Conservation (phyloP, 192 early-diverging fungal genomes). For the Allomyces arbusculus region DNA sequence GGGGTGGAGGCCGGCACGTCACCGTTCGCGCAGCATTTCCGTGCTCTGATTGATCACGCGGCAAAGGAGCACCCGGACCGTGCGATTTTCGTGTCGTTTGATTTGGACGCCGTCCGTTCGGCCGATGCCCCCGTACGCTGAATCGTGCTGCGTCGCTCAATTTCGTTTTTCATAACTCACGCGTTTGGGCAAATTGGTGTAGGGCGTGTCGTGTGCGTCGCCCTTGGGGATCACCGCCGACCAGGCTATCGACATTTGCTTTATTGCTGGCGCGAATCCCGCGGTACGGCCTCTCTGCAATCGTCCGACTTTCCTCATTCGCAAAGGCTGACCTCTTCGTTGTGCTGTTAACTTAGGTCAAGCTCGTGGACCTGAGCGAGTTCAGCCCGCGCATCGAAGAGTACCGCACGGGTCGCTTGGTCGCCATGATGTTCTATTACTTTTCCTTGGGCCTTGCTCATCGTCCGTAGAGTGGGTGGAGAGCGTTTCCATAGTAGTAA, state of each 20-base stretch:
- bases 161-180: too few species aligned
- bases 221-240: slow-evolving; percentile 5
- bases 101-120: slow-evolving; percentile 6
- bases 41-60: not conserved
- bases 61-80: not conserved
- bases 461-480: not conserved
- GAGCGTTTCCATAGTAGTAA: too few species aligned
- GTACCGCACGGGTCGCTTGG: slow-evolving; percentile 6
- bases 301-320: too few species aligned
- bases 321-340: too few species aligned
- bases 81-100: slow-evolving; percentile 8
- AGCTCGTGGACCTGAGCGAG: slow-evolving; percentile 8
- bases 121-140: slow-evolving; percentile 4
- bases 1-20: not conserved
- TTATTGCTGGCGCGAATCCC: slow-evolving; percentile 4
- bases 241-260: slow-evolving; percentile 9
- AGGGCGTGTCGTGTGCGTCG: slow-evolving; percentile 4
- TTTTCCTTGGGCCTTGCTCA: slow-evolving; percentile 7
- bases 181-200: too few species aligned
- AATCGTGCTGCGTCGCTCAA: not conserved
- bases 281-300: not conserved
- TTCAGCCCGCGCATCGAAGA: slow-evolving; percentile 7
- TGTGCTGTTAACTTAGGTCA: not conserved
- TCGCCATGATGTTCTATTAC: slow-evolving; percentile 9
- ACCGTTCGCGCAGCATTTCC: not conserved